Evolutionary conservation across 768 basidiomycete genomes (phyloP), one percentile per base, ranked within the genome.

Genomic region (Daedaleopsis sinensis): DNA sequence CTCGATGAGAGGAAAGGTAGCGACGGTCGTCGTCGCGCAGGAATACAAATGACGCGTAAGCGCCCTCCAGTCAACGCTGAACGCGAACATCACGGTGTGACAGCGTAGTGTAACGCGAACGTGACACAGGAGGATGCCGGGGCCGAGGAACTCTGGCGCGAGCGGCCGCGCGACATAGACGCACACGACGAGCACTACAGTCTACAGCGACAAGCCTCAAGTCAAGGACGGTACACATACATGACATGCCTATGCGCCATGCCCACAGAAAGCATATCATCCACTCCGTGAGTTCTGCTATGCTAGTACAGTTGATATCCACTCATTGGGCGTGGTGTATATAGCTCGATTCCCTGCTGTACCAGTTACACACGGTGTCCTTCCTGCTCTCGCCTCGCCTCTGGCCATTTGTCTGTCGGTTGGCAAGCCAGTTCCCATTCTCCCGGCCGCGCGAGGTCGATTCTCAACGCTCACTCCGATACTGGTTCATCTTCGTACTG

Each of bases 321-420:
- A 12, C 24, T 52, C 50, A 50, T 18, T 47, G 38, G 23, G 19
- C 9, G 50, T 11, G 2, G 18, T 16, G 11, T 27, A 1, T 9
- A n/a, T 68, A 92, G 91, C 81, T 92, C 71, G 87, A 92, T 72
- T 74, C 80, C 60, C 75, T 91, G 36, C 78, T 90, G 61, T 88
- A 88, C 76, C 88, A 91, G 70, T 76, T 93, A 63, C 84, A 89
- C 72, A 81, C 85, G 53, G 71, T 92, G 59, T 92, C 90, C 46
- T 93, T 90, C 80, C 84, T 93, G 74, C 79, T 89, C 36, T 87
- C 90, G 4, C 91, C 91, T 9, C 81, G 86, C 36, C 68, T 91
- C 59, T 80, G 81, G 78, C 71, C 80, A 15, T 81, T 82, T 65
- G 52, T 86, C 42, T 80, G 77, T 57, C 82, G 91, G 42, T 66